Base-by-base conservation (phyloP, 805 yeast species). In the Citeromyces matritensis region DNA sequence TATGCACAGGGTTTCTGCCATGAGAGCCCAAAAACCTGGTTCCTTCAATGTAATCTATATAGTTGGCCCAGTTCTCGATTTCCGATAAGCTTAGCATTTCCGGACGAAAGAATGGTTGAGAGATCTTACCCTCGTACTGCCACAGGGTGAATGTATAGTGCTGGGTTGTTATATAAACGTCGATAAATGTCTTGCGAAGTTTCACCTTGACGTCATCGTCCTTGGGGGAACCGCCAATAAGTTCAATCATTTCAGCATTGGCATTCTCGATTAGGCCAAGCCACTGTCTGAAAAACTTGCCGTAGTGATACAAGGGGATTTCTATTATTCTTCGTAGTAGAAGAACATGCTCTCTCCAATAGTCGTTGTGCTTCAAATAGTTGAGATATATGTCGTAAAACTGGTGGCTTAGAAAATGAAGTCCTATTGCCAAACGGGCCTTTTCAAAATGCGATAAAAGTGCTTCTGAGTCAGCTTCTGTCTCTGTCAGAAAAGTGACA, bases 31-130 rank as follows among this genome's bases (percentile, higher is more conserved):
- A 5, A n/a, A n/a, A n/a, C n/a, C n/a, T n/a, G 9, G 34, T 29
- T 10, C 9, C 25, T 11, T 29, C 12, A 9, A 30, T 9, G 26
- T 27, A 23, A 6, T 32, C 42, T 24, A 79, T 42, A 46, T 77
- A 83, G 19, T 56, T 47, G 33, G 62, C 67, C 73, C 94, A 78
- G 39, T 78, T 80, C 43, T 44, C 37, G 17, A 51, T 39, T 23
- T 46, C 39, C 11, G 12, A 8, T 15, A 25, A n/a, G n/a, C n/a
- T n/a, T n/a, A n/a, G n/a, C n/a, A n/a, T n/a, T 29, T 36, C 43
- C 1, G 60, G 56, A 17, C 51, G 53, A 39, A 45, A 65, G 37
- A 52, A 63, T 6, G 60, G 61, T 7, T 49, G 37, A 5, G 45
- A 39, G 5, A 71, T 40, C 2, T 47, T 43, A 35, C 58, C 57